Conservation (phyloP, 2,329 filamentous ascomycete species). For the Xylogone sp. region DNA sequence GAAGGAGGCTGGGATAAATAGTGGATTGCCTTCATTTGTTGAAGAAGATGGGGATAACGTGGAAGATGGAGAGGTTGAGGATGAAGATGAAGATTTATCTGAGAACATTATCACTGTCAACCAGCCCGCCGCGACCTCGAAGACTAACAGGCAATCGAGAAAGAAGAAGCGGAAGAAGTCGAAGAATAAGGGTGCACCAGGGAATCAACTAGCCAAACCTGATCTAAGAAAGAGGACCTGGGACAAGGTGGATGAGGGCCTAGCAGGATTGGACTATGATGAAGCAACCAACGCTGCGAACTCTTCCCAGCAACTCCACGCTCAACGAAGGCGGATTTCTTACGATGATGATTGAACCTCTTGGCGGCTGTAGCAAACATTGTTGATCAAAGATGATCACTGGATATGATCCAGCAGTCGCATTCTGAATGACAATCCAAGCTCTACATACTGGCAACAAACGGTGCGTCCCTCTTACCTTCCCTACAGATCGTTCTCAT, state of each 20-base stretch:
- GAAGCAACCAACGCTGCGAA: conserved; percentile 30
- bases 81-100: not conserved
- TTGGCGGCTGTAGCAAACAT: not conserved
- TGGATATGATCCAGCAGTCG: not conserved
- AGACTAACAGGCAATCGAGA: not conserved
- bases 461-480: not conserved
- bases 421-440: too few relatives aligned
- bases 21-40: conserved; percentile 1
- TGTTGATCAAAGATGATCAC: not conserved
- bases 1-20: conserved; percentile 9
- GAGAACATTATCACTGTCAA: not conserved
- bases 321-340: conserved; percentile 42
- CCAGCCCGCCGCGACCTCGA: not conserved
- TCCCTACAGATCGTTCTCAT: conserved; percentile 16
- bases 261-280: conserved; percentile 59
- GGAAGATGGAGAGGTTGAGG: conserved; percentile 8
- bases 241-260: conserved; percentile 60
- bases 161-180: conserved; percentile 23
- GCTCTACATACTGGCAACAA: too few relatives aligned
- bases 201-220: conserved; percentile 44
- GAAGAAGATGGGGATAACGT: not conserved
- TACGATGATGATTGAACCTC: conserved; percentile 40
- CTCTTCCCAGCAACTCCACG: conserved; percentile 19
- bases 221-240: conserved; percentile 64
- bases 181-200: conserved; percentile 16